Evolutionary conservation across 768 basidiomycete species (phyloP).

Genomic region (Lactifluus volemus): DNA sequence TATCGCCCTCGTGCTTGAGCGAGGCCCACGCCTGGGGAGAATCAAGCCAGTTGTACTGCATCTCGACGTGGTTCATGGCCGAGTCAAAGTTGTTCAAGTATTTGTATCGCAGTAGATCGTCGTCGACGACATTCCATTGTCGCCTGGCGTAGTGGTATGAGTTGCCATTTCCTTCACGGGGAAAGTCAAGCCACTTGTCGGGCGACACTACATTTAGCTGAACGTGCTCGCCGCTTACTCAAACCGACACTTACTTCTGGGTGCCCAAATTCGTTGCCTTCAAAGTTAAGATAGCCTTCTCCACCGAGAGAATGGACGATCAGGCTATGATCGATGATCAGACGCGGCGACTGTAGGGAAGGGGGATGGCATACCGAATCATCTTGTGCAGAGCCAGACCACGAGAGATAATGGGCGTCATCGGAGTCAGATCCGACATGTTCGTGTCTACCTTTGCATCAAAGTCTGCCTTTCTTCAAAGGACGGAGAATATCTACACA

Average conservation of each 20-base stretch:
- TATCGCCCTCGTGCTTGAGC: conserved; percentile 89
- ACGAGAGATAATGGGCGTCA: conserved; percentile 81
- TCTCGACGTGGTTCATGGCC: conserved; percentile 84
- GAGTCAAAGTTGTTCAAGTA: conserved; percentile 91
- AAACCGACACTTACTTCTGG: conserved; percentile 60
- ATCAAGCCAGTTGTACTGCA: conserved; percentile 75
- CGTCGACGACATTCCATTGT: conserved; percentile 94
- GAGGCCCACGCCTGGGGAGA: conserved; percentile 86
- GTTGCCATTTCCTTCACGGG: conserved; percentile 89
- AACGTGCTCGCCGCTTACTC: not conserved
- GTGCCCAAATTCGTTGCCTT: conserved; percentile 98
- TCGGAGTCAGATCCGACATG: conserved; percentile 80
- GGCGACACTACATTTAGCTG: not conserved
- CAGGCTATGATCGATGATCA: conserved; percentile 40
- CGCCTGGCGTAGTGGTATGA: conserved; percentile 96
- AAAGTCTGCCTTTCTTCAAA: not conserved
- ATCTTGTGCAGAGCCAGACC: conserved; percentile 95
- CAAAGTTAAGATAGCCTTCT: conserved; percentile 96
- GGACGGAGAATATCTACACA: conserved; percentile 57
- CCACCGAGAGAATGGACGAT: conserved; percentile 90
- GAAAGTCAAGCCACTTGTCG: conserved; percentile 97
- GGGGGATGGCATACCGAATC: conserved; percentile 59
- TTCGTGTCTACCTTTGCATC: conserved; percentile 57
- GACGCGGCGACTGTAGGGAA: not conserved
- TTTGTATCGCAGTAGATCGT: conserved; percentile 76